Percentiles rank a stretch among this genome's conserved stretches.
These are phyloP conservation scores for Pseudogymnoascus sp. DNA, from an alignment of 2,329 filamentous ascomycete species.

Conservation along the genomic window DNA sequence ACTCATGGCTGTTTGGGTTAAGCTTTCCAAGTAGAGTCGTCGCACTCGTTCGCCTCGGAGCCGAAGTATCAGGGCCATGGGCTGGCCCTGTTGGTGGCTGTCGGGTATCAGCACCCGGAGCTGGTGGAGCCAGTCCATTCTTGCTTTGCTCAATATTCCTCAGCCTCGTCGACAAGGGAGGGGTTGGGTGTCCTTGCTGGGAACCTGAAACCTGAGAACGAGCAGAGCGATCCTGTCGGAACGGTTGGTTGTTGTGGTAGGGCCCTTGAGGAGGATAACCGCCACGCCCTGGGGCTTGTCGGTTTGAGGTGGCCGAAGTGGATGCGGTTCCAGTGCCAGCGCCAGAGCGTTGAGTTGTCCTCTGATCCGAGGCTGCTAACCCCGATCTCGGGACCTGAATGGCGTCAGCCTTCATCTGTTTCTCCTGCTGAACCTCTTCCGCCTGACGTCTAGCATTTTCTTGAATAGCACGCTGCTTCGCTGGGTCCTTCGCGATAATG, in stretches of 20 bases:
- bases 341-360: conserved; percentile 29
- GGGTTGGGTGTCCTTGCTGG: neutral
- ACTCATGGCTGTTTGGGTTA: conserved; percentile 66
- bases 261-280: conserved; percentile 38
- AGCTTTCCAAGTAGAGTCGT: conserved; percentile 49
- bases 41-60: conserved; percentile 47
- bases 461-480: conserved; percentile 87
- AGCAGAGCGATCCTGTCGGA: conserved; percentile 23
- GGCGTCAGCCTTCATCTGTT: conserved; percentile 39
- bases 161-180: conserved; percentile 23
- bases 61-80: conserved; percentile 44
- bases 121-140: neutral
- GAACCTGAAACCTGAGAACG: conserved; percentile 18
- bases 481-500: conserved; percentile 94
- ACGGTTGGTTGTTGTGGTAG: conserved; percentile 28
- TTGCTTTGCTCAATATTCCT: conserved; percentile 21
- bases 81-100: conserved; percentile 68
- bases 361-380: conserved; percentile 32
- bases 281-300: conserved; percentile 25
- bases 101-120: conserved; percentile 57
- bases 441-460: conserved; percentile 76
- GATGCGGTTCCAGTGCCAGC: conserved; percentile 37
- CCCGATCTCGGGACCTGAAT: conserved; percentile 18
- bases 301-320: conserved; percentile 20
- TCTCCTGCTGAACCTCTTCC: conserved; percentile 40